Percentiles rank a stretch among this genome's conserved stretches.
Evolutionary conservation across 345 rosid genomes (phyloP).

Genomic region (Eucalyptus polybractea): DNA sequence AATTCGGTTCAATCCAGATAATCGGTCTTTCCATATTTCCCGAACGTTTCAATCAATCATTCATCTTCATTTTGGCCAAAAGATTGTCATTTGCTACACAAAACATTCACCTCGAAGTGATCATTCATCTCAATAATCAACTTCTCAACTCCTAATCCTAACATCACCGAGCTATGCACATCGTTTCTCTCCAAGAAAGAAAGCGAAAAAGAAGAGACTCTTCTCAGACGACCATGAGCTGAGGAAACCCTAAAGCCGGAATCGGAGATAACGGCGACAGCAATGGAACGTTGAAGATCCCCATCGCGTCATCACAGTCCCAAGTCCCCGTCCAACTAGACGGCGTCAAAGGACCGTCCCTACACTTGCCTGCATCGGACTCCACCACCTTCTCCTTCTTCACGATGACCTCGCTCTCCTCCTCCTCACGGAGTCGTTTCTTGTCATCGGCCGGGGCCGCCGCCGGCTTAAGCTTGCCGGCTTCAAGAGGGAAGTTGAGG

Average conservation of each 20-base stretch:
- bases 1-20: neutral
- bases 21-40: neutral
- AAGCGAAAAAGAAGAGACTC: neutral
- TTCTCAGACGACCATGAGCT: slow-evolving; percentile 4
- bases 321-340: slow-evolving; percentile 12
- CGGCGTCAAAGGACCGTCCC: slow-evolving; percentile 21
- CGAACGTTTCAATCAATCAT: neutral
- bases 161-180: neutral
- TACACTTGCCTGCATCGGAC: slow-evolving; percentile 4
- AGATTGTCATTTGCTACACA: neutral
- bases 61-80: neutral
- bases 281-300: slow-evolving; percentile 25
- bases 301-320: slow-evolving; percentile 25
- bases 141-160: neutral
- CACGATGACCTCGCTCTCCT: neutral
- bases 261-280: slow-evolving; percentile 51
- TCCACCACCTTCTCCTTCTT: neutral
- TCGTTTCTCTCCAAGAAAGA: neutral
- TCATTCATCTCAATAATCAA: neutral
- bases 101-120: neutral
- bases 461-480: slow-evolving; percentile 12
- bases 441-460: neutral
- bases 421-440: slow-evolving; percentile 29
- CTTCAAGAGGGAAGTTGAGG: slow-evolving; percentile 79
- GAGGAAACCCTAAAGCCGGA: slow-evolving; percentile 12